Base-by-base conservation (phyloP, 2,329 filamentous ascomycete species). In the Trichoderma sp. region DNA sequence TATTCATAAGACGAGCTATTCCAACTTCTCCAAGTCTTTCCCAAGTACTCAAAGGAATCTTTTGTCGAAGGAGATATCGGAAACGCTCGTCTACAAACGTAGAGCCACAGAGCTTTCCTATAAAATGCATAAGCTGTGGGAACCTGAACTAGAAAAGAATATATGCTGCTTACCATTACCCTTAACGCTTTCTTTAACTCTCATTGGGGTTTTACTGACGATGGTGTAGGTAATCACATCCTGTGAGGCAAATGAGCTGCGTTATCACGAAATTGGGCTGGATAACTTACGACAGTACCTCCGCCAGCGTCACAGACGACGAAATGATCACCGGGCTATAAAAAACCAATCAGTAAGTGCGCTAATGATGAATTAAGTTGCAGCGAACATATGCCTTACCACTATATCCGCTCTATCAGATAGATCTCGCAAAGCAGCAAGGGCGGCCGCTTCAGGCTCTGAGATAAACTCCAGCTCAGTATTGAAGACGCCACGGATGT, bases 371-470 rank as follows among this genome's bases (percentile, higher is more conserved):
- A 18, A 13, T 6, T 3, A 14, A 21, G n/a, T 13, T 21, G 43
- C 10, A 6, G 3, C 11, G 21, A 43, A 2, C 1, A 11, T 13
- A 6, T 4, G 5, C 1, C 59, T n/a, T 67, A 74, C 74, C 51
- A 75, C 63, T 0, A 79, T 71, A 0, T 71, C 72, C 0, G 71
- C 72, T 1, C 74, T 70, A 5, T 73, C 70, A 0, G 72, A 70
- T 0, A 80, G 64, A 2, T 79, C 77, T 0, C 74, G 70, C 0
- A 84, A 70, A 0, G 78, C 78, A 0, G 81, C 78, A 0, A 85
- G 46, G 0, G 82, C 82, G 0, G 82, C 83, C 0, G 82, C 83
- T 68, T 85, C 82, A 0, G 83, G 83, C 68, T 85, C 83, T 0
- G 79, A 77, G 0, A 84, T 70, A 49, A 84, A 81, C 0, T 69